Percentiles rank a stretch among this genome's conserved stretches.
phyloP scores from a whole-genome alignment of 148 eudicot species.

The Rhododendron griersonianum region DNA sequence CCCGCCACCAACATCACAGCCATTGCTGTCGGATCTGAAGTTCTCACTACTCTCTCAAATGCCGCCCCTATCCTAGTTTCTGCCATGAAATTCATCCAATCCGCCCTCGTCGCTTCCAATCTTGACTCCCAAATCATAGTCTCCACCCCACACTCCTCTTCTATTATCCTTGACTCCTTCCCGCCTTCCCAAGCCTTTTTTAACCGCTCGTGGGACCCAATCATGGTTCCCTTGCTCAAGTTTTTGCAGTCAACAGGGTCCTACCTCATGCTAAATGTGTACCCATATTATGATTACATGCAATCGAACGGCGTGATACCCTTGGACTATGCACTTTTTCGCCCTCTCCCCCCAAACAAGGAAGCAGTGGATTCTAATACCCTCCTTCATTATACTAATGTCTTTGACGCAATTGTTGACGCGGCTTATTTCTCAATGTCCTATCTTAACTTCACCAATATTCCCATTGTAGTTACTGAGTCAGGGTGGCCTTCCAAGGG shows the following conservation, averaged over 20 bases:
- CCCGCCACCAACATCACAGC: slow-evolving; percentile 88
- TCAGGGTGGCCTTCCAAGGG: slow-evolving; percentile 99
- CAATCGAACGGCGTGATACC: slow-evolving; percentile 67
- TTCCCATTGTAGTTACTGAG: slow-evolving; percentile 78
- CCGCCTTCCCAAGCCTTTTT: slow-evolving; percentile 98
- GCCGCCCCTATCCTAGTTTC: slow-evolving; percentile 79
- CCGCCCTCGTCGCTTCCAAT: slow-evolving; percentile 77
- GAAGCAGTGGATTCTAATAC: slow-evolving; percentile 97
- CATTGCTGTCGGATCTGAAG: slow-evolving; percentile 86
- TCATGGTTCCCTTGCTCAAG: slow-evolving; percentile 72
- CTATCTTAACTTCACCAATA: slow-evolving; percentile 70
- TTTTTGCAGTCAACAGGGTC: slow-evolving; percentile 76
- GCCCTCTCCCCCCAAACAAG: slow-evolving; percentile 84
- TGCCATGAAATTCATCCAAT: slow-evolving; percentile 67
- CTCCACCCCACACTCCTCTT: slow-evolving; percentile 82
- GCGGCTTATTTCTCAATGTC: slow-evolving; percentile 89
- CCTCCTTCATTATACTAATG: slow-evolving; percentile 84
- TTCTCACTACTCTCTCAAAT: slow-evolving; percentile 75
- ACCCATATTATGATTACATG: slow-evolving; percentile 84
- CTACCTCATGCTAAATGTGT: slow-evolving; percentile 79
- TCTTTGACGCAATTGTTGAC: slow-evolving; percentile 84
- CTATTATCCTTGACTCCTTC: slow-evolving; percentile 78
- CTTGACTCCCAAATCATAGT: slow-evolving; percentile 73
- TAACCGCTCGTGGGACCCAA: slow-evolving; percentile 77
- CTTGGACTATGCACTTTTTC: slow-evolving; percentile 83